Base-by-base conservation (phyloP, 2,329 filamentous ascomycete genomes). In the Tricladium varicosporioides region DNA sequence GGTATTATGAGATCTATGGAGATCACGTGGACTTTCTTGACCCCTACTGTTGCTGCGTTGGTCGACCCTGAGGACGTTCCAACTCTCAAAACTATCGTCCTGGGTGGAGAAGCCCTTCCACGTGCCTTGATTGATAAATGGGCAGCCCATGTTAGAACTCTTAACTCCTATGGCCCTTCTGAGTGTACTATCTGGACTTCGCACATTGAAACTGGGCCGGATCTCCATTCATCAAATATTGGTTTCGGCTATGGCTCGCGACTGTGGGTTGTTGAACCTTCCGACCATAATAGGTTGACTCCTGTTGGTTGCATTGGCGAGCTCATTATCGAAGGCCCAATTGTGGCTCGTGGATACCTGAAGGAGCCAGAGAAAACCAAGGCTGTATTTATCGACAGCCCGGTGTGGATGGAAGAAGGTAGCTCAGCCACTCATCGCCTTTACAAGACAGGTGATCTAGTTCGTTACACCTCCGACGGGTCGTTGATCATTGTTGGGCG, bases 41-140 rank as follows among this genome's bases (percentile, higher is more conserved):
- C 63, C 18, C 56, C 64, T 19, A 54, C 63, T 10, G 46, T 65
- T 32, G 56, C 48, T 0, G 90, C 87, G 60, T 90, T 96, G 72
- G 76, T 96, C 53, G 94, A 90, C 0, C 91, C 91, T 0, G 92
- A 89, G 0, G 91, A 94, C 11, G 88, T 86, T 0, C 91, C 91
- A 0, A 73, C 74, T 0, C 72, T 96, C 78, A 54, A 73, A 90
- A 3, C 76, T 94, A 1, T 76, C 93, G 36, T 96, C 89, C 0
- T 96, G 93, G 64, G 91, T 89, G 7, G 92, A 94, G 73, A 96
- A 93, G 91, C 80, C 93, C 44, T 94, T 86, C 10, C 78, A 79
- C 45, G 80, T 81, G 74, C 81, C 18, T 69, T 74, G 56, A 63
- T 75, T 48, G 64, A 67, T 5, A 71, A 63, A 3, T 77, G 75